Percentiles rank a stretch among this genome's conserved stretches.
Conservation (phyloP, 352 stramenopile species). For the Hyaloperonospora arabidopsidis region DNA sequence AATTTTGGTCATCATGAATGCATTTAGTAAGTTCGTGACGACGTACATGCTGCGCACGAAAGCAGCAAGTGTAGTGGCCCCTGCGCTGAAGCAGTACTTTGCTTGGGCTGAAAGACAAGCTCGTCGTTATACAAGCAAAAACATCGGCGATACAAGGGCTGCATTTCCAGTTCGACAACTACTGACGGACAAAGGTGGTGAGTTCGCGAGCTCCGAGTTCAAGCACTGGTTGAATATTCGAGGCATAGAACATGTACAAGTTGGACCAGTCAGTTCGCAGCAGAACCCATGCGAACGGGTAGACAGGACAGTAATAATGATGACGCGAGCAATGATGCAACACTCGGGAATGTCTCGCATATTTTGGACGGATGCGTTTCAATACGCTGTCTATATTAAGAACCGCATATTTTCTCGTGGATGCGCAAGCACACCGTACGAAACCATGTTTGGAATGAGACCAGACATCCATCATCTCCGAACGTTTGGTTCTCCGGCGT, state of each 20-base stretch:
- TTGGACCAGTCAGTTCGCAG: background rate
- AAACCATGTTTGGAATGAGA: no score
- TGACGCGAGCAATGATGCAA: background rate
- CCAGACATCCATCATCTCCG: no score
- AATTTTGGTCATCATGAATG: conserved; percentile 1
- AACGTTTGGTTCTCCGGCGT: no score
- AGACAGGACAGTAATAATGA: background rate
- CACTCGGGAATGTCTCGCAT: background rate
- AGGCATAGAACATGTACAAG: background rate
- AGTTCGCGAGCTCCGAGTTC: background rate
- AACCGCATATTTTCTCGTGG: no score
- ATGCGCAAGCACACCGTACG: no score
- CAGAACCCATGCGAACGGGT: conserved; percentile 1
- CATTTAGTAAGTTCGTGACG: background rate
- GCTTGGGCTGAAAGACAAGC: background rate
- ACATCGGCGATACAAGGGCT: background rate
- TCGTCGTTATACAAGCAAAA: background rate
- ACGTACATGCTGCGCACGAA: background rate
- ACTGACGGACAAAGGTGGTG: background rate
- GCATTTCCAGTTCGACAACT: background rate
- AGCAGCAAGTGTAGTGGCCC: background rate
- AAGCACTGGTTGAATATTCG: background rate
- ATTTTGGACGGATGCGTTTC: background rate
- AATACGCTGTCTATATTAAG: no score
- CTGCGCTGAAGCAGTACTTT: background rate